Conservation (phyloP, 441 rosid genomes). For the Omphalea diandra region DNA sequence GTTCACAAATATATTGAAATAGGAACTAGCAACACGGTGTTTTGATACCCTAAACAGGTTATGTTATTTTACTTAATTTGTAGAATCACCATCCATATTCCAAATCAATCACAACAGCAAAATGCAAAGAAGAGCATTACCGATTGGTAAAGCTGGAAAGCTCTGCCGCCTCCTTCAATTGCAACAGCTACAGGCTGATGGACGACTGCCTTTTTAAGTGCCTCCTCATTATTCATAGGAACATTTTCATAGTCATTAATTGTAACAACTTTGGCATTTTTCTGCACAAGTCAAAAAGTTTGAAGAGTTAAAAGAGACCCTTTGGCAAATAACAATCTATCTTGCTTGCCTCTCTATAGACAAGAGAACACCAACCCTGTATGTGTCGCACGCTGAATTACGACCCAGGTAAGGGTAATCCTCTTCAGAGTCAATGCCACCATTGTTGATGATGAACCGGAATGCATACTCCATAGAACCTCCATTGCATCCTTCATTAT, state of each 20-base stretch:
- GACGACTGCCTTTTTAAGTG: slow-evolving; percentile 68
- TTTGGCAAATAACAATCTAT: neutral
- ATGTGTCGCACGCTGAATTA: slow-evolving; percentile 60
- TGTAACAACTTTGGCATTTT: slow-evolving; percentile 72
- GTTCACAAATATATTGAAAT: too few relatives aligned
- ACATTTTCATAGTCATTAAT: slow-evolving; percentile 78
- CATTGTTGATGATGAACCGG: slow-evolving; percentile 78
- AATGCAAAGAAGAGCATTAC: slow-evolving; percentile 32
- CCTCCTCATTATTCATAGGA: slow-evolving; percentile 49
- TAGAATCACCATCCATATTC: neutral
- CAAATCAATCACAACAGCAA: neutral
- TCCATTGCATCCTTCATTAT: slow-evolving; percentile 84
- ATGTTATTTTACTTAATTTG: too few relatives aligned
- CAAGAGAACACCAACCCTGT: slow-evolving; percentile 47
- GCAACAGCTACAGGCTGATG: slow-evolving; percentile 79
- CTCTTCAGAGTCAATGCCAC: slow-evolving; percentile 75
- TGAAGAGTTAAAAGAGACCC: too few relatives aligned
- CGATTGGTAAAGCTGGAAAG: slow-evolving; percentile 66
- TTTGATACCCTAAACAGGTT: too few relatives aligned
- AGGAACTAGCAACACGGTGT: too few relatives aligned
- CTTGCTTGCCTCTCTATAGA: neutral
- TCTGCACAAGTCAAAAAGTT: slow-evolving; percentile 36
- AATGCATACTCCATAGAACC: slow-evolving; percentile 94
- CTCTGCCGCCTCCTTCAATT: slow-evolving; percentile 82
- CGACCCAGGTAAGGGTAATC: slow-evolving; percentile 72